phyloP scores from a whole-genome alignment of 768 basidiomycete genomes.

The Exsudoporus frostii region DNA sequence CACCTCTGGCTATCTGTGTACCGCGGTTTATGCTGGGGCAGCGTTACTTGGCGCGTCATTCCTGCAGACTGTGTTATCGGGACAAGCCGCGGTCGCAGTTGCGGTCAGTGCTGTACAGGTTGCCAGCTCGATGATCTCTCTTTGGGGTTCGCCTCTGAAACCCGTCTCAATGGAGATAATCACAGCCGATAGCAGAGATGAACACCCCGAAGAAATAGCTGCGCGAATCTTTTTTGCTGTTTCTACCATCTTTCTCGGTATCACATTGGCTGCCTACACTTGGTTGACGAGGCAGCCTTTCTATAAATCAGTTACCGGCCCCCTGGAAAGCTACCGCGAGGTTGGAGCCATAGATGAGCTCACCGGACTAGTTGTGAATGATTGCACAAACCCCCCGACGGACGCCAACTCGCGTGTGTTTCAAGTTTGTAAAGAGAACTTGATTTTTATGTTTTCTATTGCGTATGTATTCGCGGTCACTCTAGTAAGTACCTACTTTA shows the following conservation, averaged over 20 bases:
- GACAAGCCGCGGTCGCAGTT: conserved; percentile 83
- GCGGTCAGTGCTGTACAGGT: conserved; percentile 77
- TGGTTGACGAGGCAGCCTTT: conserved; percentile 58
- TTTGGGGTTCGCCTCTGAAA: conserved; percentile 42
- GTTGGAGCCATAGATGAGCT: conserved; percentile 25
- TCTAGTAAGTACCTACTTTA: conserved; percentile 48
- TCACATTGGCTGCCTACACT: conserved; percentile 49
- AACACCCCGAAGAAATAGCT: conserved; percentile 59
- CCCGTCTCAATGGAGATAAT: conserved; percentile 16
- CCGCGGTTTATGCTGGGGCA: conserved; percentile 75
- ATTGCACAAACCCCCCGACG: conserved; percentile 19
- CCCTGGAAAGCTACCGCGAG: conserved; percentile 40
- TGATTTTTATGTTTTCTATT: conserved; percentile 66
- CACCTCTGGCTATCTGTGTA: conserved; percentile 73
- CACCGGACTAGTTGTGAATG: conserved; percentile 35
- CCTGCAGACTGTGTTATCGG: conserved; percentile 75
- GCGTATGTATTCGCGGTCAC: conserved; percentile 78
- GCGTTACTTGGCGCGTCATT: conserved; percentile 72
- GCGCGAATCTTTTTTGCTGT: conserved; percentile 73
- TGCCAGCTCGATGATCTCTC: conserved; percentile 55
- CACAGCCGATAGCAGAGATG: conserved; percentile 26
- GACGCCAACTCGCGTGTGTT: conserved; percentile 44
- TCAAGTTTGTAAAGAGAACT: conserved; percentile 60
- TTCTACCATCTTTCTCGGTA: conserved; percentile 61
- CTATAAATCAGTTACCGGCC: conserved; percentile 54